phyloP scores from a whole-genome alignment of 140 eudicot genomes.

The Cichorium intybus region DNA sequence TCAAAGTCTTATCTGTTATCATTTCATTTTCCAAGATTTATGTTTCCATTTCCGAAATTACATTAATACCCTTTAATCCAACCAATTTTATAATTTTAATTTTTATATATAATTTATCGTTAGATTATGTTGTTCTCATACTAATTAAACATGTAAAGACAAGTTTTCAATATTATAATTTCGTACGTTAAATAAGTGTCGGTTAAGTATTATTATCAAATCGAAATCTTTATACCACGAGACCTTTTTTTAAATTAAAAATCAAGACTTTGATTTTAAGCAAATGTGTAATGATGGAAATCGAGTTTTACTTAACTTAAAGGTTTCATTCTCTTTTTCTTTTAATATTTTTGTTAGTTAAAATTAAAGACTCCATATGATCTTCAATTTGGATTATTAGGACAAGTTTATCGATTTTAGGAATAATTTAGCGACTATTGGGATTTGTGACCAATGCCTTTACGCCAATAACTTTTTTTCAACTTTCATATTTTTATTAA shows the following conservation, averaged over 20 bases:
- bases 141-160: conserved; percentile 6
- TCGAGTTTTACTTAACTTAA: conserved; percentile 25
- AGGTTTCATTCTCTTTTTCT: neutral
- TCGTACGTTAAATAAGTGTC: conserved; percentile 20
- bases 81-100: too few relatives aligned
- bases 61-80: neutral
- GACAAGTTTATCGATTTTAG: neutral
- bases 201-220: conserved; percentile 13
- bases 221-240: neutral
- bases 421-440: neutral
- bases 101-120: neutral
- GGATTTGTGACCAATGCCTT: neutral
- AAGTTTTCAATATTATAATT: conserved; percentile 13
- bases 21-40: conserved; percentile 44
- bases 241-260: conserved; percentile 14
- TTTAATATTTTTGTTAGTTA: neutral
- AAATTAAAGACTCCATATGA: neutral
- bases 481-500: neutral
- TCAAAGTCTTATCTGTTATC: conserved; percentile 37
- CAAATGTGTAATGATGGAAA: conserved; percentile 26
- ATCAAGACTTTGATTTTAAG: conserved; percentile 29
- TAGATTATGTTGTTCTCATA: conserved; percentile 1
- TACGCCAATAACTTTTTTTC: neutral
- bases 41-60: neutral
- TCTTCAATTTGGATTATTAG: neutral